A percentile compares a stretch with the other conserved stretches of the same genome.
Evolutionary conservation across 768 basidiomycete species (phyloP).

Genomic region (Boletus fagicola): DNA sequence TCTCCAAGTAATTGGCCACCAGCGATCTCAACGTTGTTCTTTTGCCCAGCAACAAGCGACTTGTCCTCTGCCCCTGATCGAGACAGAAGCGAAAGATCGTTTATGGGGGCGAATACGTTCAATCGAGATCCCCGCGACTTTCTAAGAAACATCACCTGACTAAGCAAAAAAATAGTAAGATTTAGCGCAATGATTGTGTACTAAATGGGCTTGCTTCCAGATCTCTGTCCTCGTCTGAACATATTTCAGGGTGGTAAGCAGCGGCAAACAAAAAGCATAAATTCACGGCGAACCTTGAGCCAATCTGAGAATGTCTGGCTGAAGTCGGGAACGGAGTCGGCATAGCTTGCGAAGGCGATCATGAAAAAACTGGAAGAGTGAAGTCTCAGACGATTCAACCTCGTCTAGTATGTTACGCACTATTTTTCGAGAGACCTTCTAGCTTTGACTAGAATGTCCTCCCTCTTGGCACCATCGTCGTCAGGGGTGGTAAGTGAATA

Average conservation of each 20-base stretch:
- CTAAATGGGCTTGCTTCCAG: slow-evolving; percentile 67
- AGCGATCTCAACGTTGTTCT: slow-evolving; percentile 68
- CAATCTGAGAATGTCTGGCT: slow-evolving; percentile 78
- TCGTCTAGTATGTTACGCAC: slow-evolving; percentile 43
- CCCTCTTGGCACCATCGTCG: slow-evolving; percentile 50
- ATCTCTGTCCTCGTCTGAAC: slow-evolving; percentile 78
- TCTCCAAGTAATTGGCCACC: slow-evolving; percentile 90
- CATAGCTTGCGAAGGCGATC: slow-evolving; percentile 89
- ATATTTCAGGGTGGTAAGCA: not conserved
- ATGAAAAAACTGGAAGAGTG: slow-evolving; percentile 75
- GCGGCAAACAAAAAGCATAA: not conserved
- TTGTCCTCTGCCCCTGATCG: slow-evolving; percentile 59
- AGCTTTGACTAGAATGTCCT: slow-evolving; percentile 61
- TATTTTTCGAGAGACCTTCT: slow-evolving; percentile 84
- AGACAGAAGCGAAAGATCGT: slow-evolving; percentile 81
- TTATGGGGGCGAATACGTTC: slow-evolving; percentile 88
- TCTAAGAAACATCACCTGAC: slow-evolving; percentile 84
- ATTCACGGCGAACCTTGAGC: slow-evolving; percentile 58
- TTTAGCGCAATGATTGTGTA: not conserved
- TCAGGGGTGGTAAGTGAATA: slow-evolving; percentile 83
- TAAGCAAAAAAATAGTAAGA: slow-evolving; percentile 26
- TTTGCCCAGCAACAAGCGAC: slow-evolving; percentile 61
- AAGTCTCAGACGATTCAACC: not conserved
- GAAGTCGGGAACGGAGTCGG: slow-evolving; percentile 65
- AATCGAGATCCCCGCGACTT: slow-evolving; percentile 77